These are phyloP conservation scores for Talaromyces stipitatus DNA, from an alignment of 495 filamentous ascomycete genomes.

Conservation along the genomic window DNA sequence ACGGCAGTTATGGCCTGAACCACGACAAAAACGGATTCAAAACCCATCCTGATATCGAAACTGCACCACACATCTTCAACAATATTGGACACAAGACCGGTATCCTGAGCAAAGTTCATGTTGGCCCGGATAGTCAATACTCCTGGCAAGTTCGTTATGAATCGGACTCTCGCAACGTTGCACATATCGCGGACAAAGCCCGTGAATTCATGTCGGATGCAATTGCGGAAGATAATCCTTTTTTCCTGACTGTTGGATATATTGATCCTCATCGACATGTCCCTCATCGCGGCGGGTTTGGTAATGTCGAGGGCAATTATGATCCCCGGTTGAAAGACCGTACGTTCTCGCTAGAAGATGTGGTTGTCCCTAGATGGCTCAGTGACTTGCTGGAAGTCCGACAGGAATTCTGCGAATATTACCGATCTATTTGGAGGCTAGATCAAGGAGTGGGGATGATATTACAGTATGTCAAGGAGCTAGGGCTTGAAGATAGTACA, in stretches of 20 bases:
- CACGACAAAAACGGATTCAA: slow-evolving; percentile 20
- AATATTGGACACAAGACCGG: slow-evolving; percentile 29
- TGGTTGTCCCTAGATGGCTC: slow-evolving; percentile 23
- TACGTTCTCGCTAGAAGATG: slow-evolving; percentile 10
- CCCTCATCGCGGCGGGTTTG: slow-evolving; percentile 29
- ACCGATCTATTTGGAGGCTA: slow-evolving; percentile 23
- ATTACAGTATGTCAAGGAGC: slow-evolving; percentile 17
- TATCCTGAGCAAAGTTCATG: slow-evolving; percentile 39
- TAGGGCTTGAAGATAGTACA: slow-evolving; percentile 21
- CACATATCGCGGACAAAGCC: slow-evolving; percentile 20
- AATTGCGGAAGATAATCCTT: slow-evolving; percentile 14
- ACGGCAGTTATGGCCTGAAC: slow-evolving; percentile 33
- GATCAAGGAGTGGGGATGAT: slow-evolving; percentile 36
- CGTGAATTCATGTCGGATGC: slow-evolving; percentile 23
- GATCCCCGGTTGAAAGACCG: neutral
- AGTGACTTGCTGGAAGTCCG: slow-evolving; percentile 22
- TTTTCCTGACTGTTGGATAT: slow-evolving; percentile 29
- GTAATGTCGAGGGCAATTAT: slow-evolving; percentile 17
- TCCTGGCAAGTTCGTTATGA: slow-evolving; percentile 8
- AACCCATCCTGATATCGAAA: slow-evolving; percentile 35
- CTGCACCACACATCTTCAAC: slow-evolving; percentile 26
- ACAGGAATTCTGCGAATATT: slow-evolving; percentile 30
- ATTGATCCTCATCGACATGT: slow-evolving; percentile 31
- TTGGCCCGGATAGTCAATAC: slow-evolving; percentile 30
- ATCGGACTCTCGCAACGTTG: slow-evolving; percentile 22